A percentile compares a stretch with the other conserved stretches of the same genome.
These are phyloP conservation scores for Botrytis porri DNA, from an alignment of 2,329 filamentous ascomycete genomes.

Conservation along the genomic window DNA sequence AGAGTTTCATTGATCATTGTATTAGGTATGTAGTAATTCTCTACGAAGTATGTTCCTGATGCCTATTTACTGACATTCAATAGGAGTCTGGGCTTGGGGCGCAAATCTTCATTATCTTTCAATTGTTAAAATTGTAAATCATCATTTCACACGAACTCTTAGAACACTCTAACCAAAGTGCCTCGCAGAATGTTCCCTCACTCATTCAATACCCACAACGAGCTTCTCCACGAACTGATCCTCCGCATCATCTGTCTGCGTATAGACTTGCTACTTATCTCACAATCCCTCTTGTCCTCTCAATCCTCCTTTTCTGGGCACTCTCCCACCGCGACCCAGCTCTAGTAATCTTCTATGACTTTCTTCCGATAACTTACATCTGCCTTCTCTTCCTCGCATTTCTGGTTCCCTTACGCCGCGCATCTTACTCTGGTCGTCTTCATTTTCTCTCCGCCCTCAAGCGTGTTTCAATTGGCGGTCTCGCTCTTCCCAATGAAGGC, in stretches of 20 bases:
- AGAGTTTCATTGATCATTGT: slow-evolving; percentile 83
- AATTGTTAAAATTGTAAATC: slow-evolving; percentile 66
- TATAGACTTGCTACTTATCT: slow-evolving; percentile 82
- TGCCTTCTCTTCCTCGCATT: slow-evolving; percentile 69
- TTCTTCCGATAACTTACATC: slow-evolving; percentile 83
- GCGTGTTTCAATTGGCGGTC: slow-evolving; percentile 77
- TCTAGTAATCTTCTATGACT: slow-evolving; percentile 74
- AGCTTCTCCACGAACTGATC: slow-evolving; percentile 60
- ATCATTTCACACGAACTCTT: slow-evolving; percentile 8
- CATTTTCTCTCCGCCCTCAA: slow-evolving; percentile 73
- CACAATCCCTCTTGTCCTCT: slow-evolving; percentile 66
- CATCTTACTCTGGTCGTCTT: slow-evolving; percentile 67
- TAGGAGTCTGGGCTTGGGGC: slow-evolving; percentile 94
- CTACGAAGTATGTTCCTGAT: slow-evolving; percentile 4
- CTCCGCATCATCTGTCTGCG: slow-evolving; percentile 74
- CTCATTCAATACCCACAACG: slow-evolving; percentile 84
- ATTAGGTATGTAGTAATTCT: slow-evolving; percentile 57
- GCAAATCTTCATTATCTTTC: slow-evolving; percentile 86
- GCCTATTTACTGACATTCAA: slow-evolving; percentile 23
- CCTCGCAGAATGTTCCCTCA: slow-evolving; percentile 67
- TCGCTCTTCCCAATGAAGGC: slow-evolving; percentile 82
- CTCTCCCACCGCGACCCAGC: slow-evolving; percentile 68
- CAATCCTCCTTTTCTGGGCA: slow-evolving; percentile 79
- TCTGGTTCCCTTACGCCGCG: slow-evolving; percentile 65
- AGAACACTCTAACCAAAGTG: slow-evolving; percentile 25